Percentiles rank a stretch among this genome's conserved stretches.
Conservation (phyloP, 768 basidiomycete genomes). For the Hortiboletus flavorubellus region DNA sequence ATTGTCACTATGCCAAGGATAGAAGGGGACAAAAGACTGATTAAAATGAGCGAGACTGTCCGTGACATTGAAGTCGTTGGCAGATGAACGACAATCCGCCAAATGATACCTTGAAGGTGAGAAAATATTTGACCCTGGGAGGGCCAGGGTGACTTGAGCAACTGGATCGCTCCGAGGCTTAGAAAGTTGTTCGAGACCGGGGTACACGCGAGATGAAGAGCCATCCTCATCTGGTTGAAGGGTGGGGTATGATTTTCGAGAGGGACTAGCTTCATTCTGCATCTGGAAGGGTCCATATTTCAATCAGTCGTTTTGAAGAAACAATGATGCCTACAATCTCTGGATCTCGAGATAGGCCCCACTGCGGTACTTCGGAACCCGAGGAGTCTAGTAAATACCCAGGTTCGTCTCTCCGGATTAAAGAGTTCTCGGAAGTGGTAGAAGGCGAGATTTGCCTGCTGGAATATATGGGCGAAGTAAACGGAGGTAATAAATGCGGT, state of each 20-base stretch:
- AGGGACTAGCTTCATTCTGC: conserved; percentile 23
- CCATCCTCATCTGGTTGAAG: neutral
- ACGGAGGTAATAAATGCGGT: conserved; percentile 15
- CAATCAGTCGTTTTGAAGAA: neutral
- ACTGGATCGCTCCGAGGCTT: neutral
- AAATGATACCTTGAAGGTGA: neutral
- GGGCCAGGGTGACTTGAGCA: neutral
- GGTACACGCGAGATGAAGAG: neutral
- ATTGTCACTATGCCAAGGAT: neutral
- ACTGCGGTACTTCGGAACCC: conserved; percentile 19
- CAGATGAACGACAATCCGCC: neutral
- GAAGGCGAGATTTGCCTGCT: neutral
- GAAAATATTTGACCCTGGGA: neutral
- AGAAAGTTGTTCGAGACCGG: conserved; percentile 3
- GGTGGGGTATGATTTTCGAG: neutral
- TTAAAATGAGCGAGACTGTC: neutral
- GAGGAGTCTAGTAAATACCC: conserved; percentile 21
- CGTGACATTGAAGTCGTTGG: neutral
- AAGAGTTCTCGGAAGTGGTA: conserved; percentile 15
- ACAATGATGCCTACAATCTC: conserved; percentile 26
- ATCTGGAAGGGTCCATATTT: conserved; percentile 20
- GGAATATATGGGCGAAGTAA: conserved; percentile 6
- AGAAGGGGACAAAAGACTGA: neutral
- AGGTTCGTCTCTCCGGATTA: conserved; percentile 1
- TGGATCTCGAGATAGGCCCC: conserved; percentile 24